These are phyloP conservation scores for Amesomyces nigricolor DNA, from an alignment of 2,329 filamentous ascomycete genomes.

Conservation along the genomic window DNA sequence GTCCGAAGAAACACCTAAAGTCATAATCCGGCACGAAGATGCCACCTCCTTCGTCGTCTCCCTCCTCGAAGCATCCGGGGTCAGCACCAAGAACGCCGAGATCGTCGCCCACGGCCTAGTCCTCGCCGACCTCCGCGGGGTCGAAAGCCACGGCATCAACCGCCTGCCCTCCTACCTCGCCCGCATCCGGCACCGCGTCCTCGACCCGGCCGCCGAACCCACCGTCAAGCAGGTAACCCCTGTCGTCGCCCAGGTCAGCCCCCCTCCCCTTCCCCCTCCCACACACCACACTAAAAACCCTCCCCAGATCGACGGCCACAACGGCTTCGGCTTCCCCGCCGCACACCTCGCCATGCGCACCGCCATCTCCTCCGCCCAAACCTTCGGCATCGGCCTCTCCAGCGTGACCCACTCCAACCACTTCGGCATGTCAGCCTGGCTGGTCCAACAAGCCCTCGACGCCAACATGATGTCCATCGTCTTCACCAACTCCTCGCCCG, in stretches of 20 bases:
- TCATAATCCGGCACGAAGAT: slow-evolving; percentile 23
- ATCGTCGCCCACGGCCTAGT: slow-evolving; percentile 65
- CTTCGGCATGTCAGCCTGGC: slow-evolving; percentile 78
- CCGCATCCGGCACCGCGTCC: slow-evolving; percentile 63
- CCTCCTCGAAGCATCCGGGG: slow-evolving; percentile 56
- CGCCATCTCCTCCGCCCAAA: slow-evolving; percentile 60
- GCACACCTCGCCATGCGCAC: slow-evolving; percentile 59
- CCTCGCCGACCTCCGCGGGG: slow-evolving; percentile 68
- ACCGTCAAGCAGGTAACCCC: slow-evolving; percentile 58
- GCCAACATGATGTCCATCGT: slow-evolving; percentile 64
- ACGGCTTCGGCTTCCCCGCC: slow-evolving; percentile 70
- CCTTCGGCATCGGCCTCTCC: slow-evolving; percentile 69
- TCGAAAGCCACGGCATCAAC: slow-evolving; percentile 75
- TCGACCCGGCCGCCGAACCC: slow-evolving; percentile 57
- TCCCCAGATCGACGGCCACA: slow-evolving; percentile 58
- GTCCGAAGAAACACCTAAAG: neutral
- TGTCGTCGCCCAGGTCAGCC: slow-evolving; percentile 56
- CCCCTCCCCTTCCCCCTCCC: too few relatives aligned
- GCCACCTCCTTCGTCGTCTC: slow-evolving; percentile 42
- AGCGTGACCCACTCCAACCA: slow-evolving; percentile 73
- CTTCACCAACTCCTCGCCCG: slow-evolving; percentile 67
- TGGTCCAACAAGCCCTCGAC: slow-evolving; percentile 72
- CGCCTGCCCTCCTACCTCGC: slow-evolving; percentile 73
- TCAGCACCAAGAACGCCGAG: slow-evolving; percentile 51
- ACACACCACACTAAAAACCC: too few relatives aligned